Evolutionary conservation across 2,329 filamentous ascomycete genomes (phyloP), one percentile per base, ranked within the genome.

Genomic region (Fusarium poae): DNA sequence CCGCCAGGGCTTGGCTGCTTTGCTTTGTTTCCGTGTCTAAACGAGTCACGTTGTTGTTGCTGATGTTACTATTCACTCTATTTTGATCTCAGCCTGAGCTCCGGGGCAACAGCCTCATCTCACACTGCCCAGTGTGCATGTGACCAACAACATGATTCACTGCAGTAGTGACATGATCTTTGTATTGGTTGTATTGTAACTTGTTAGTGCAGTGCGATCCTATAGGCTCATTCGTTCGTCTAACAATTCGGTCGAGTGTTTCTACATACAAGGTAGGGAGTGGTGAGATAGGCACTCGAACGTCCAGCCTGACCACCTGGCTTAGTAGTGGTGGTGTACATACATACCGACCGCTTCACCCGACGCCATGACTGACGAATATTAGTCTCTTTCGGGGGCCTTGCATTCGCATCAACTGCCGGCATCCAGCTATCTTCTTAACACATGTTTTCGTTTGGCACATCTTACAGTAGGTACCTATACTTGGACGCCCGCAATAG

Each of bases 381-480:
- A 18, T 27, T 50, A 48, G 13, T 45, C 59, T 51, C 52, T 37
- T 44, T 66, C 55, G 43, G 59, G 60, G 63, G 44, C 58, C 29
- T 51, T 65, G 53, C 65, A 70, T 57, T 60, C 62, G 62, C 57
- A 52, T 51, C 60, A 72, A 72, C 59, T 73, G 65, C 71, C 71
- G 69, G 46, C 59, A 35, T 40, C 21, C 27, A 16, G 21, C 18
- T 25, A 46, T 56, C 45, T 29, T 42, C n/a, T 21, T 42, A 25
- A 21, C 21, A 43, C 40, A 11, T 25, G 13, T 12, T 43, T 43
- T 43, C 15, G 6, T 16, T 43, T 43, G 15, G 40, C 11, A 11
- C 16, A 25, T 43, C 37, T 27, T 27, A 27, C 23, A 18, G 32
- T 18, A 18, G 15, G 15, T 18, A 4, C 16, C 21, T 12, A 4